Base-by-base conservation (phyloP, 2,329 filamentous ascomycete species). In the Didymella glomerata region DNA sequence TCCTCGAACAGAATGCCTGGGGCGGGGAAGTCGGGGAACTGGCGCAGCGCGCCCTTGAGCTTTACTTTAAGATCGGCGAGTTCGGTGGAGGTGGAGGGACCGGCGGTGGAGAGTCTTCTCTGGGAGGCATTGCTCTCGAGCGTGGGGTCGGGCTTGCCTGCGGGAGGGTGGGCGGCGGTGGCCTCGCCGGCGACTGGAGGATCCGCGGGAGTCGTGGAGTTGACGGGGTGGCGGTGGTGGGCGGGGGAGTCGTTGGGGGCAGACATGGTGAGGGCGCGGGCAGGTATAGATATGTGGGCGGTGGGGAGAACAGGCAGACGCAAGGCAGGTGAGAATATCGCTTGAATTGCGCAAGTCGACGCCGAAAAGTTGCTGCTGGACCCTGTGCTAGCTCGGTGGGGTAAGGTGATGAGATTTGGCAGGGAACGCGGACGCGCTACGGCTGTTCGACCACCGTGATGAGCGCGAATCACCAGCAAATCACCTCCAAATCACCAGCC, bases 1-100 rank as follows among this genome's bases (percentile, higher is more conserved):
- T 99, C 95, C 82, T 97, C 92, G 80, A 99, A 99, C 73, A 96
- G 85, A 76, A 99, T 94, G 78, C 95, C 94, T 45, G 90, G 88
- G 67, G 90, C 89, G 60, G 94, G 94, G 82, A 97, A 98, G 84
- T 98, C 92, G 73, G 88, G 87, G 82, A 92, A 96, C 78, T 93
- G 89, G 79, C 91, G 91, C 69, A 98, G 86, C 60, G 90, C 86
- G 68, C 81, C 80, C 75, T 88, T 84, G 84, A 93, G 85, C 80
- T 77, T 90, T 81, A 85, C 80, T 79, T 86, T 85, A 85, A 88
- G 86, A 85, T 70, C 58, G 71, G 74, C 61, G 72, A 76, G 72
- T 86, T 87, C 83, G 78, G 78, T 57, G 78, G 78, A 57, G 77
- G 80, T 55, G 81, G 81, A 62, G 81, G 81, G 50, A 81, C 74